Conservation (phyloP, 2,329 filamentous ascomycete species). For the Westerdykella sp. region DNA sequence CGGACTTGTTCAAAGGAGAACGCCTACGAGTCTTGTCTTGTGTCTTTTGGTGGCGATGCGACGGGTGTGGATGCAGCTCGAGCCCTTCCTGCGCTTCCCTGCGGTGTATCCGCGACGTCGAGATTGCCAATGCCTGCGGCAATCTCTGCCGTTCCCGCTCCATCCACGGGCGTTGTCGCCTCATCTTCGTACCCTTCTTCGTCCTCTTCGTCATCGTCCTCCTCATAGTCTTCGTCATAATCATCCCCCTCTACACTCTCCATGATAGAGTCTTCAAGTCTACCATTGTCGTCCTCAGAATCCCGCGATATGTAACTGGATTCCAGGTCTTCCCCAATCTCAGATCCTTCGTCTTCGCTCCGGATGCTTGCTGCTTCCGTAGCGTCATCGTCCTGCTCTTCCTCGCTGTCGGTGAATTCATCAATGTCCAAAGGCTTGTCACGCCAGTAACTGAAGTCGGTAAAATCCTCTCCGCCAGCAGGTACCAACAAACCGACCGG, state of each 20-base stretch:
- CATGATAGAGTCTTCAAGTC: slow-evolving; percentile 43
- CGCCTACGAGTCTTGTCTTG: neutral
- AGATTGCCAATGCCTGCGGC: slow-evolving; percentile 11
- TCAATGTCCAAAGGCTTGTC: slow-evolving; percentile 76
- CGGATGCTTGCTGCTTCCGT: slow-evolving; percentile 37
- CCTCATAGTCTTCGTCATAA: slow-evolving; percentile 15
- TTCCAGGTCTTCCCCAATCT: slow-evolving; percentile 43
- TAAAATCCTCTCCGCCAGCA: slow-evolving; percentile 87
- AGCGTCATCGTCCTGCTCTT: slow-evolving; percentile 43
- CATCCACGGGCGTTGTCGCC: slow-evolving; percentile 11
- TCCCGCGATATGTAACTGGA: slow-evolving; percentile 54
- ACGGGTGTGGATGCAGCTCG: slow-evolving; percentile 2
- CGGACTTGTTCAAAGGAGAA: neutral
- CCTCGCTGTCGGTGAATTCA: slow-evolving; percentile 80
- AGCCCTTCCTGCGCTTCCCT: slow-evolving; percentile 8
- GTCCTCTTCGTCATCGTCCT: slow-evolving; percentile 18
- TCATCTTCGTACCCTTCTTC: slow-evolving; percentile 20
- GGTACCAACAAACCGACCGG: slow-evolving; percentile 81
- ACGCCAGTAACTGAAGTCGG: slow-evolving; percentile 96
- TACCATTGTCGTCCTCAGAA: slow-evolving; percentile 41
- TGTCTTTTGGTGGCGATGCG: neutral
- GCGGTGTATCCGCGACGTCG: slow-evolving; percentile 18
- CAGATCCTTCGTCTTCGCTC: slow-evolving; percentile 49
- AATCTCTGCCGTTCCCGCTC: slow-evolving; percentile 7
- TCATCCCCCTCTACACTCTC: slow-evolving; percentile 45